Conservation (phyloP, 2,329 filamentous ascomycete species). For the Alternaria consortialis region DNA sequence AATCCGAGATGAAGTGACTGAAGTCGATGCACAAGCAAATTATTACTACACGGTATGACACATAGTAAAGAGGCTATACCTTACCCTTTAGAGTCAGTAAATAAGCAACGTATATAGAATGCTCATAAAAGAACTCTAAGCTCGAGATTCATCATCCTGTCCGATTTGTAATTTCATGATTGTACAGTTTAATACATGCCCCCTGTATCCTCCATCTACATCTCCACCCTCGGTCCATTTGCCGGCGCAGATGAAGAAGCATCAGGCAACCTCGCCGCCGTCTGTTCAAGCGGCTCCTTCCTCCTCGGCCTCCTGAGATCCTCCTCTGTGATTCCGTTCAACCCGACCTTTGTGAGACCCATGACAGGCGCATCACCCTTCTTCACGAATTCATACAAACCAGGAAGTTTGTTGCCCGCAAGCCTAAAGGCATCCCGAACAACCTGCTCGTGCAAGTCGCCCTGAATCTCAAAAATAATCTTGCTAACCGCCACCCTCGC, state of each 20-base stretch:
- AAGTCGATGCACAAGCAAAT: too few species aligned
- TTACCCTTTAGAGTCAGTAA: too few species aligned
- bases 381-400: slow-evolving; percentile 90
- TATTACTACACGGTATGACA: too few species aligned
- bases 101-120: too few species aligned
- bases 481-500: slow-evolving; percentile 88
- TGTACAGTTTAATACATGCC: not conserved
- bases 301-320: slow-evolving; percentile 82
- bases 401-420: slow-evolving; percentile 93
- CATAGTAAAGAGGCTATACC: too few species aligned
- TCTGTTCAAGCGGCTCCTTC: slow-evolving; percentile 63
- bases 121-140: too few species aligned
- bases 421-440: slow-evolving; percentile 92
- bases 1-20: not conserved
- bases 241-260: slow-evolving; percentile 5
- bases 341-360: slow-evolving; percentile 84
- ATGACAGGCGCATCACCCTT: slow-evolving; percentile 91
- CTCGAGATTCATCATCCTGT: not conserved
- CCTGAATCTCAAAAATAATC: slow-evolving; percentile 91
- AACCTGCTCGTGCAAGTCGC: slow-evolving; percentile 92
- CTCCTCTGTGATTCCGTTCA: slow-evolving; percentile 79
- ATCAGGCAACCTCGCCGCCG: slow-evolving; percentile 75
- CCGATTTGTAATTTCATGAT: not conserved
- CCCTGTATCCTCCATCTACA: slow-evolving; percentile 10
- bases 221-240: slow-evolving; percentile 18